Evolutionary conservation across 441 rosid genomes (phyloP).

Genomic region (Euphorbia celastroides): DNA sequence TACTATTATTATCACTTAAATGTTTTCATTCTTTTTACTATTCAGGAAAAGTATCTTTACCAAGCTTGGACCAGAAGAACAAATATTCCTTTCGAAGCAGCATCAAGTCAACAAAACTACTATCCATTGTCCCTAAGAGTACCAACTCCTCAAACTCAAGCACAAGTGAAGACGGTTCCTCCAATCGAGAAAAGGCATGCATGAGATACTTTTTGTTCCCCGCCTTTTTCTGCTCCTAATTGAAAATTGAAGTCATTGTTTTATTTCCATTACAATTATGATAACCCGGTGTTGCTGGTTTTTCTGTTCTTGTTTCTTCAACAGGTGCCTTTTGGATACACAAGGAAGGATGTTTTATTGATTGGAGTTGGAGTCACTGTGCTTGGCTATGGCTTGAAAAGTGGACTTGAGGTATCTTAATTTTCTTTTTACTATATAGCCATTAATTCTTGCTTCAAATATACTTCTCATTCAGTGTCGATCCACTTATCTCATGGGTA

Average conservation of each 20-base stretch:
- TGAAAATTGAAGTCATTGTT: neutral
- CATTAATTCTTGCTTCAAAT: neutral
- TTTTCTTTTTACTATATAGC: neutral
- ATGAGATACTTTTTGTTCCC: neutral
- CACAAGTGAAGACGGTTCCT: constrained; percentile 27
- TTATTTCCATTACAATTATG: constrained; percentile 1
- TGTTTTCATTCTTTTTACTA: constrained; percentile 6
- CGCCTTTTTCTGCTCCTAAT: neutral
- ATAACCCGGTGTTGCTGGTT: constrained; percentile 6
- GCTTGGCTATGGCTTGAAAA: constrained; percentile 66
- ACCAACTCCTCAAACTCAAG: constrained; percentile 37
- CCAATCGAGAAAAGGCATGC: constrained; percentile 45
- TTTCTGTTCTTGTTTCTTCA: constrained; percentile 12
- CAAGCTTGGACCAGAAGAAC: constrained; percentile 15
- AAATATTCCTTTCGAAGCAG: constrained; percentile 15
- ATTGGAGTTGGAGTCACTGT: constrained; percentile 78
- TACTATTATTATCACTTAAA: neutral
- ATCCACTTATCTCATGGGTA: neutral
- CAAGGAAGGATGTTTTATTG: constrained; percentile 81
- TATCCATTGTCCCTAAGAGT: constrained; percentile 29
- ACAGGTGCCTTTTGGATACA: constrained; percentile 77
- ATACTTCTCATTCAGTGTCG: neutral
- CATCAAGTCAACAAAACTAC: constrained; percentile 25
- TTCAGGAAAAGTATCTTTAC: constrained; percentile 28
- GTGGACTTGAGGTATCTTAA: constrained; percentile 77